Evolutionary conservation across 2,329 filamentous ascomycete genomes (phyloP).

Genomic region (Calonectria hawksworthii): DNA sequence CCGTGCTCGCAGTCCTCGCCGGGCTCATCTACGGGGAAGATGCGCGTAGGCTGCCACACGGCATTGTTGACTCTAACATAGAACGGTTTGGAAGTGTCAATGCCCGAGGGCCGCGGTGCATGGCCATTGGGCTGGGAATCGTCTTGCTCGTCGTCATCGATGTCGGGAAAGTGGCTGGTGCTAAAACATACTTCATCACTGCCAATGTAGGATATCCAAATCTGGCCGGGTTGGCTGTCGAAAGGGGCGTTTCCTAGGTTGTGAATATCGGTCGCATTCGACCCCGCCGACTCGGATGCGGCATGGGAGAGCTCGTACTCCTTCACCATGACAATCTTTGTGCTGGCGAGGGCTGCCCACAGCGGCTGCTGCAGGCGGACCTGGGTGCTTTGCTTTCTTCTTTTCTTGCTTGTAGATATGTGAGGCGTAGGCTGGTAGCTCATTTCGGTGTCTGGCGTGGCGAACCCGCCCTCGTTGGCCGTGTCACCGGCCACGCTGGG

Average conservation of each 20-base stretch:
- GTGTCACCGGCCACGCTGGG: conserved; percentile 51
- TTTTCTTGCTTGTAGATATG: conserved; percentile 78
- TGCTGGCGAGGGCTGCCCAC: conserved; percentile 94
- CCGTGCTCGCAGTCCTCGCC: conserved; percentile 54
- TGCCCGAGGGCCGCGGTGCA: conserved; percentile 59
- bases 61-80: conserved; percentile 85
- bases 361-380: conserved; percentile 92
- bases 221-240: conserved; percentile 77
- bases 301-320: conserved; percentile 88
- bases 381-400: conserved; percentile 91
- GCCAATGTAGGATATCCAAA: conserved; percentile 86
- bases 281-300: conserved; percentile 79
- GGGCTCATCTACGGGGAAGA: conserved; percentile 64
- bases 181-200: conserved; percentile 84
- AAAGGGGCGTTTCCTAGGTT: conserved; percentile 83
- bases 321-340: conserved; percentile 96
- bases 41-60: conserved; percentile 83
- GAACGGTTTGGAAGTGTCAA: conserved; percentile 81
- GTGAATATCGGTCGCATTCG: conserved; percentile 82
- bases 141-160: conserved; percentile 57
- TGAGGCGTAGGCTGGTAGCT: conserved; percentile 55
- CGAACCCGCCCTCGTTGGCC: conserved; percentile 58
- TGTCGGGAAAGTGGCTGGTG: conserved; percentile 74
- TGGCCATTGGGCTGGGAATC: conserved; percentile 45
- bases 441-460: conserved; percentile 66